Conservation (phyloP, 768 basidiomycete species). For the Mycena polygramma region DNA sequence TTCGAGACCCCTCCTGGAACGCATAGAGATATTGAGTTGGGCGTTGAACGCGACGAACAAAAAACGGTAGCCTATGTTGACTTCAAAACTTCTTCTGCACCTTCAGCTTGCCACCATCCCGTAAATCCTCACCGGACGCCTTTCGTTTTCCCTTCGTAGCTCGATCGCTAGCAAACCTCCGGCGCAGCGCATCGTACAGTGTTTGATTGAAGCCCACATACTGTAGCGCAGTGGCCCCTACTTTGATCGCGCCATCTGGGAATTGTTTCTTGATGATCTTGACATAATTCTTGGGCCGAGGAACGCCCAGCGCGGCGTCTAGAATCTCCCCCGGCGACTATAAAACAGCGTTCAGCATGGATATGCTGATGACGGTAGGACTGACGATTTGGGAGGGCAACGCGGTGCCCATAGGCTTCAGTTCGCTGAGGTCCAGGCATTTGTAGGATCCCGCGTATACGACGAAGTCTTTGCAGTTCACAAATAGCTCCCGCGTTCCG, state of each 20-base stretch:
- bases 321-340: slow-evolving; percentile 1
- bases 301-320: slow-evolving; percentile 1
- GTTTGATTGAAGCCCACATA: slow-evolving; percentile 6
- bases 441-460: slow-evolving; percentile 15
- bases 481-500: slow-evolving; percentile 14
- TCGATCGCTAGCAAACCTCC: neutral
- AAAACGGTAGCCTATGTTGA: too few relatives aligned
- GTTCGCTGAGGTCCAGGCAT: slow-evolving; percentile 12
- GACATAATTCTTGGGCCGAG: neutral
- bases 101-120: neutral
- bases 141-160: slow-evolving; percentile 6
- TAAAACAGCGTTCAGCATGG: too few relatives aligned
- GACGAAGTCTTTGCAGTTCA: neutral
- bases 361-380: neutral
- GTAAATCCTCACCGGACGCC: neutral
- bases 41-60: too few relatives aligned
- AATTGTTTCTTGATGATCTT: slow-evolving; percentile 3
- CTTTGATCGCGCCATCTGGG: neutral
- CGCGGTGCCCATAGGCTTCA: neutral
- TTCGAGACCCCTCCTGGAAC: too few relatives aligned
- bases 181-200: slow-evolving; percentile 9
- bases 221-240: slow-evolving; percentile 17
- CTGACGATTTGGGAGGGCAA: neutral
- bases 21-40: too few relatives aligned
- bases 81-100: neutral